A percentile compares a stretch with the other conserved stretches of the same genome.
phyloP scores from a whole-genome alignment of 164 flowering plant species.

The Brasenia schreberi region DNA sequence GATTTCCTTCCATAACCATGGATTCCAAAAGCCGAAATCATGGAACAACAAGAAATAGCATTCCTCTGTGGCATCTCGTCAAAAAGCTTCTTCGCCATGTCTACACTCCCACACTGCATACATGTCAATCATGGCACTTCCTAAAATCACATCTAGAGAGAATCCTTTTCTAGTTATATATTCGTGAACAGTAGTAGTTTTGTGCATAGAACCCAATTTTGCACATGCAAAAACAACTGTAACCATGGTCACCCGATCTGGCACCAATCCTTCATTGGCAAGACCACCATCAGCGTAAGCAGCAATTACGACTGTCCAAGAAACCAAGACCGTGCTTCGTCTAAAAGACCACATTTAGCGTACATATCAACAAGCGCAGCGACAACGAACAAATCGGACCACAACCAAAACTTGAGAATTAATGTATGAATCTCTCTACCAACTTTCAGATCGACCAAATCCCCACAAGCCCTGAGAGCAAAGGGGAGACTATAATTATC shows the following conservation, averaged over 20 bases:
- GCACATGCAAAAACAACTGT: slow-evolving; percentile 46
- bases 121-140: slow-evolving; percentile 52
- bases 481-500: slow-evolving; percentile 35
- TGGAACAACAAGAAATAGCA: slow-evolving; percentile 48
- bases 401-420: slow-evolving; percentile 24
- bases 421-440: slow-evolving; percentile 29
- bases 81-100: slow-evolving; percentile 32
- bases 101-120: slow-evolving; percentile 44
- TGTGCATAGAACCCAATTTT: slow-evolving; percentile 36
- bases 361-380: slow-evolving; percentile 41
- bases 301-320: slow-evolving; percentile 51
- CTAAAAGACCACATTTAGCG: slow-evolving; percentile 24
- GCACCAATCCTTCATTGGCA: slow-evolving; percentile 30
- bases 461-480: slow-evolving; percentile 36
- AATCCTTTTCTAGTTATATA: slow-evolving; percentile 16
- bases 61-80: slow-evolving; percentile 32
- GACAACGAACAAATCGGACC: slow-evolving; percentile 23
- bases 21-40: slow-evolving; percentile 46
- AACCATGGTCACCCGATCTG: slow-evolving; percentile 45
- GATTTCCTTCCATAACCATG: slow-evolving; percentile 47
- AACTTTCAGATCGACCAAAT: slow-evolving; percentile 11
- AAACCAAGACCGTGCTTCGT: slow-evolving; percentile 37
- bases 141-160: slow-evolving; percentile 29
- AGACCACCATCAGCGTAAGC: slow-evolving; percentile 35
- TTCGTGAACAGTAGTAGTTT: slow-evolving; percentile 28